Percentiles rank a stretch among this genome's conserved stretches.
phyloP scores from a whole-genome alignment of 441 rosid genomes.

The Corymbia citriodora region DNA sequence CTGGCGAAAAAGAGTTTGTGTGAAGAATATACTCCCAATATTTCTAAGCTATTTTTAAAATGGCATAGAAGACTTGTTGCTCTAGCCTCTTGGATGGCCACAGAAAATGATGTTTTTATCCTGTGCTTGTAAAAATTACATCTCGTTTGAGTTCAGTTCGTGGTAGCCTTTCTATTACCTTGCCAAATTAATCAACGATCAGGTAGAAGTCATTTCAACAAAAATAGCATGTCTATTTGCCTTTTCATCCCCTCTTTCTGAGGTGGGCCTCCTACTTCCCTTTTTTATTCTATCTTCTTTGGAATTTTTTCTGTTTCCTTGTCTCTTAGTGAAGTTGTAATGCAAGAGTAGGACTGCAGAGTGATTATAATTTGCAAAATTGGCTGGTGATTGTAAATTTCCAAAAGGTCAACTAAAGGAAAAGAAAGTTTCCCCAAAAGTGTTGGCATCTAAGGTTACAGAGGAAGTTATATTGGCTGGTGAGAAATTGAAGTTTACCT shows the following conservation, averaged over 20 bases:
- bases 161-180: not conserved
- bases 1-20: not conserved
- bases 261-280: not conserved
- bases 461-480: slow-evolving; percentile 3
- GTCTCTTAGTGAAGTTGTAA: not conserved
- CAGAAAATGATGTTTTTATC: not conserved
- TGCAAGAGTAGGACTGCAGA: not conserved
- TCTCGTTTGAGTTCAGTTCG: not conserved
- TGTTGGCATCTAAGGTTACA: not conserved
- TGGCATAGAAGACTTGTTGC: not conserved
- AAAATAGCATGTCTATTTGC: not conserved
- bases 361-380: not conserved
- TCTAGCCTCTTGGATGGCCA: not conserved
- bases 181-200: not conserved
- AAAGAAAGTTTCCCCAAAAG: not conserved
- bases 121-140: not conserved
- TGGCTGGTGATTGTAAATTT: not conserved
- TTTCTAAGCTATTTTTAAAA: not conserved
- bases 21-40: not conserved
- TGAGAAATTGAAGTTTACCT: not conserved
- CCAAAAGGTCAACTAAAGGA: not conserved
- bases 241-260: not conserved
- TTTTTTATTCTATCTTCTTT: not conserved
- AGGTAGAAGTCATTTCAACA: not conserved
- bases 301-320: not conserved